A percentile compares a stretch with the other conserved stretches of the same genome.
These are phyloP conservation scores for Ophiostoma tasmaniense DNA, from an alignment of 2,329 filamentous ascomycete genomes.

Conservation along the genomic window DNA sequence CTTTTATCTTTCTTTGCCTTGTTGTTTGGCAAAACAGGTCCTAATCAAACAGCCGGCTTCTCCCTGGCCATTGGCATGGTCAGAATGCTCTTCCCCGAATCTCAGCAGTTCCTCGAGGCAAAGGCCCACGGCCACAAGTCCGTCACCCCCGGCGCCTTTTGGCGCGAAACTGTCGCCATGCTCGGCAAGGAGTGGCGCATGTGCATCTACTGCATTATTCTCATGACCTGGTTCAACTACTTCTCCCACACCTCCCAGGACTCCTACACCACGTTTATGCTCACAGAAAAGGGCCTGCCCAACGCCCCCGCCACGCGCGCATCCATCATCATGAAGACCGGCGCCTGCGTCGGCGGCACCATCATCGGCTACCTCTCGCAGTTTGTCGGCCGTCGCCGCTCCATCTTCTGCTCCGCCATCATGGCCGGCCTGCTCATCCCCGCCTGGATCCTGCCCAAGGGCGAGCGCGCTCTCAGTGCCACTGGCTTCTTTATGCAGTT, in stretches of 20 bases:
- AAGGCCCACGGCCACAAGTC: background rate
- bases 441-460: constrained; percentile 60
- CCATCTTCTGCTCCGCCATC: constrained; percentile 53
- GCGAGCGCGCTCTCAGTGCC: constrained; percentile 55
- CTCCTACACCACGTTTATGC: constrained; percentile 1
- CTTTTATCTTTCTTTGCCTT: background rate
- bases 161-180: background rate
- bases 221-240: constrained; percentile 10
- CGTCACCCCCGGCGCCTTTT: background rate
- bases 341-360: constrained; percentile 44
- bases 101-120: constrained; percentile 49
- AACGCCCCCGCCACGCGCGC: constrained; percentile 2
- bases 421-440: constrained; percentile 76
- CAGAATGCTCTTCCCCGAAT: constrained; percentile 72
- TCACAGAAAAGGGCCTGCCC: constrained; percentile 7
- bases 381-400: constrained; percentile 59
- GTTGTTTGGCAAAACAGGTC: background rate
- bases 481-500: constrained; percentile 74
- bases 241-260: constrained; percentile 11
- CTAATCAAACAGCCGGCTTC: constrained; percentile 42
- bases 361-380: constrained; percentile 59
- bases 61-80: constrained; percentile 74
- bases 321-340: constrained; percentile 6
- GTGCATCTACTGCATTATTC: constrained; percentile 31
- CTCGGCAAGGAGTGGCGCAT: constrained; percentile 50